Base-by-base conservation (phyloP, 2,329 filamentous ascomycete species). In the Colletotrichum liaoningense region DNA sequence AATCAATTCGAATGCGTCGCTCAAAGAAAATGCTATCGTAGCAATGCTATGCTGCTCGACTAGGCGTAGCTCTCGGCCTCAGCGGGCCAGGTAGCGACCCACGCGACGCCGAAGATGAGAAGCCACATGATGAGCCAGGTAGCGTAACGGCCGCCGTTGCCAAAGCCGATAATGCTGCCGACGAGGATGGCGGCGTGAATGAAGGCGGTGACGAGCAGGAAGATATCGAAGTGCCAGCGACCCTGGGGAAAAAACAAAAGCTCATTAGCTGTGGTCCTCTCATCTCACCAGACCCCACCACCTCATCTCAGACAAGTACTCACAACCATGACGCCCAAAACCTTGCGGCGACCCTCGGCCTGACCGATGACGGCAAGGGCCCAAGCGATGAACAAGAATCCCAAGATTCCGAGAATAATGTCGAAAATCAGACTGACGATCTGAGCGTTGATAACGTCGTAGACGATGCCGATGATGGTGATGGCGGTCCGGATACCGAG, bases 61-160 rank as follows among this genome's bases (percentile, higher is more conserved):
- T 14, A 73, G 6, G 33, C 30, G 28, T 67, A 26, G 28, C 55
- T 71, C 52, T 73, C 71, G 19, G 56, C 56, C 56, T 72, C 67
- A 11, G 71, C 67, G 1, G 71, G 60, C 71, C 71, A 73, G 5
- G 26, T 71, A n/a, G 46, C 63, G 11, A 73, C 28, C 67, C 71
- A 73, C 16, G 71, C 71, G 6, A 71, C 71, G 35, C 49, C 55
- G 28, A 73, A 73, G 35, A 73, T 72, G 35, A 72, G 63, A 11
- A 73, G 33, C 67, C 71, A 72, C 71, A 73, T 72, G 16, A 73
- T 58, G 11, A 66, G 49, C 71, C 71, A 73, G 24, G 67, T 58
- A 6, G 46, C 67, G 22, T 70, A 42, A 11, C 56, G 28, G 11
- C 60, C 68, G 4, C 49, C 57, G 22, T 9, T 52, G 5, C 60